Evolutionary conservation across 2,329 filamentous ascomycete species (phyloP), one percentile per base, ranked within the genome.

Genomic region (Fusarium continuum): DNA sequence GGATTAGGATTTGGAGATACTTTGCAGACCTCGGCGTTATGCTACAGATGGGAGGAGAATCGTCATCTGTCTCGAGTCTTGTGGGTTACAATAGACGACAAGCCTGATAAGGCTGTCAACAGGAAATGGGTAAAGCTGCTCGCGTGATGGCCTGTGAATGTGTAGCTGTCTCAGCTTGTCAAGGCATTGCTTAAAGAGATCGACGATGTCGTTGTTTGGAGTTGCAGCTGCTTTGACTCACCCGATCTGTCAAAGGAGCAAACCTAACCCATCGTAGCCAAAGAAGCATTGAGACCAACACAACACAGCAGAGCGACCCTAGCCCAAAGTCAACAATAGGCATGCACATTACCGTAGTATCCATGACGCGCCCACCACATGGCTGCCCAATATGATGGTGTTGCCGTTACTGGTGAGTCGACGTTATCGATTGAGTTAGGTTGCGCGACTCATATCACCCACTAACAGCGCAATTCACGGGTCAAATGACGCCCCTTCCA

Each of bases 401-500:
- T 50, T 49, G 59, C 45, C 45, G 46, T 50, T 49, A 54, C 45
- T 41, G 46, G 41, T 59, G 57, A 48, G 31, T 43, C 19, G 40
- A 38, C 36, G 29, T 53, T 66, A 61, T 69, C 50, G 61, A 69
- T 66, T 59, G 57, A 55, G 32, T 69, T 58, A 58, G 57, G 58
- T 38, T 49, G 44, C 36, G 40, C 60, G 60, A 58, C 56, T 61
- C 49, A 38, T 43, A 58, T 49, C 52, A 28, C 47, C 47, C 62
- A 65, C 55, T 69, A 53, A 58, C 44, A 61, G 46, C 54, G 36
- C 54, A 51, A 64, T 55, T 39, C 48, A 38, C 36, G 20, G 61
- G 64, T 70, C 68, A 70, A 70, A 58, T 70, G 68, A 70, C 67
- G 64, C 57, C 36, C 46, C 20, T n/a, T n/a, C n/a, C n/a, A n/a